Conservation (phyloP, 805 yeast genomes). For the Priceomyces medius region DNA sequence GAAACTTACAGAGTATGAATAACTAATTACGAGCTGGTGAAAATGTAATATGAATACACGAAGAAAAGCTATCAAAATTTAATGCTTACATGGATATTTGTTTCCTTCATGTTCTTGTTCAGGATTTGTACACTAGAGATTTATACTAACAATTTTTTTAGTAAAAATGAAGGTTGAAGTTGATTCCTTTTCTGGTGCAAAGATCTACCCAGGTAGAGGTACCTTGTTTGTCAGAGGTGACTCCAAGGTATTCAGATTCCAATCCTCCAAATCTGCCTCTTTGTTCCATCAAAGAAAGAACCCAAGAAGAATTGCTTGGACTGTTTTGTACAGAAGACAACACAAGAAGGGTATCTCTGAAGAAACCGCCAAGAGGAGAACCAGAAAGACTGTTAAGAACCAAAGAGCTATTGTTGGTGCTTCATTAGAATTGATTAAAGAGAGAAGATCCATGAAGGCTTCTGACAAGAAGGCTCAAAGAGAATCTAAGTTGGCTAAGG, state of each 20-base stretch:
- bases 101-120: too few species aligned
- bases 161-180: conserved; percentile 95
- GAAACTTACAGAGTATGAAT: too few species aligned
- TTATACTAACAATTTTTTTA: conserved; percentile 31
- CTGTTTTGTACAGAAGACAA: conserved; percentile 98
- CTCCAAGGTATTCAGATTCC: conserved; percentile 99
- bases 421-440: conserved; percentile 95
- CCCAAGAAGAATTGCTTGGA: conserved; percentile 99
- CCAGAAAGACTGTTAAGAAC: conserved; percentile 96
- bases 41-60: too few species aligned
- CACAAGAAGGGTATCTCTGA: conserved; percentile 99
- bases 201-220: conserved; percentile 99
- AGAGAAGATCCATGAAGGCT: conserved; percentile 94
- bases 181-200: conserved; percentile 98
- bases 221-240: conserved; percentile 99
- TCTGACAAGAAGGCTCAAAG: conserved; percentile 98
- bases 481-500: conserved; percentile 80
- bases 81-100: too few species aligned
- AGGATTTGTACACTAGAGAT: too few species aligned
- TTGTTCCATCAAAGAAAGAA: conserved; percentile 99
- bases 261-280: conserved; percentile 94
- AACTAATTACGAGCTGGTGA: too few species aligned
- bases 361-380: conserved; percentile 95
- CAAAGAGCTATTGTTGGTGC: conserved; percentile 99
- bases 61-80: too few species aligned